Percentiles rank a stretch among this genome's conserved stretches.
These are phyloP conservation scores for Xylariaceae sp. DNA, from an alignment of 2,329 filamentous ascomycete species.

Conservation along the genomic window DNA sequence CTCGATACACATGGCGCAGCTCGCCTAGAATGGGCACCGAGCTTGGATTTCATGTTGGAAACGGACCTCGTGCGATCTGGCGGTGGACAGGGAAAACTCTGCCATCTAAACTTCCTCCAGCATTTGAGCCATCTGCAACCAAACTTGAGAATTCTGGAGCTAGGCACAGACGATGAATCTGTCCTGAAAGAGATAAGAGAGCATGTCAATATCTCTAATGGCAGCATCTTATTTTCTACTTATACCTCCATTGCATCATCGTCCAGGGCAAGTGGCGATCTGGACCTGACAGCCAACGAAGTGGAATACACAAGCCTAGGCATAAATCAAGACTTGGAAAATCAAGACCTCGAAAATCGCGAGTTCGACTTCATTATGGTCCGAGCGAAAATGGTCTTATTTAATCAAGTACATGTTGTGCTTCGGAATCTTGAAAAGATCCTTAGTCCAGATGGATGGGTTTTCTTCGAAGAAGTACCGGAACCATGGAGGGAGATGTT, in stretches of 20 bases:
- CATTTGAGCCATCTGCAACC: neutral
- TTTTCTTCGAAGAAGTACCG: neutral
- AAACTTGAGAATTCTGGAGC: neutral
- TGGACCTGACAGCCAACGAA: neutral
- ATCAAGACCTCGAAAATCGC: neutral
- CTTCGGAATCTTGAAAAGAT: neutral
- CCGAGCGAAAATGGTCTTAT: neutral
- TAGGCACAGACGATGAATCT: neutral
- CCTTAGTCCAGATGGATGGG: neutral
- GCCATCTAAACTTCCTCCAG: neutral
- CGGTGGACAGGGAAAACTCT: neutral
- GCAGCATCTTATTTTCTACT: neutral
- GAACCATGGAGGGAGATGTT: neutral
- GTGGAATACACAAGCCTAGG: neutral
- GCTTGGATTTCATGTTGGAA: conserved; percentile 1
- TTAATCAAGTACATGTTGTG: neutral
- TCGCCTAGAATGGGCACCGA: conserved; percentile 3
- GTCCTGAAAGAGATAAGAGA: neutral
- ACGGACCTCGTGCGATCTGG: neutral
- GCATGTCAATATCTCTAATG: neutral
- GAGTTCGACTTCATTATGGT: conserved; percentile 1
- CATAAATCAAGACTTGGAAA: neutral
- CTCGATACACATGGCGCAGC: conserved; percentile 3
- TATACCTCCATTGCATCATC: neutral
- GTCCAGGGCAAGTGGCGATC: neutral